Base-by-base conservation (phyloP, 1,284 basidiomycete genomes). In the Sphaerobolus stellatus region DNA sequence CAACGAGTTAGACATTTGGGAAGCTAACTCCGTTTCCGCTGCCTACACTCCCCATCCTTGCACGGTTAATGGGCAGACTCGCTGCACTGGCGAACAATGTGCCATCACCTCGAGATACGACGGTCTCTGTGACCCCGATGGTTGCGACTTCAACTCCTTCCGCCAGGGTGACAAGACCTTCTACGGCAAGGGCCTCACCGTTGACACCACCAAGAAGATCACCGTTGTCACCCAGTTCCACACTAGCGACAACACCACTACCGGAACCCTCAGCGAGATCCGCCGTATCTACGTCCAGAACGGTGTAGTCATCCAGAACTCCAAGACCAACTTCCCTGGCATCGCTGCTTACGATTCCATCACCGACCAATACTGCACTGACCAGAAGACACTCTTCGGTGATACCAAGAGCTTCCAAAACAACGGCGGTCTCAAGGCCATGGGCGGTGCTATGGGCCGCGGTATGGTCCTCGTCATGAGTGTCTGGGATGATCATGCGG, bases 171-270 rank as follows among this genome's bases (percentile, higher is more conserved):
- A 61, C 55, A 56, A 55, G 24, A 49, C 54, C 29, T 66, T 66
- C 60, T 63, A 60, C 49, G 62, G 62, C 14, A 38, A 54, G 7
- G 66, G 66, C 51, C 52, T 53, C 51, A 63, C 61, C 20, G 59
- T 68, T 54, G 60, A 68, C 62, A 68, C 65, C 25, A 60, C 25
- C 29, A 50, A 68, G 61, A 71, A 71, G 62, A 68, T 82, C 69
- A 81, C 80, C 48, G 76, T 81, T 61, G 77, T 81, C 56, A 82
- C 80, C 50, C 79, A 81, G 63, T 81, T 81, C 76, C 58, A 78
- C 56, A 79, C 78, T 61, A 61, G 63, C 67, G 69, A 74, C 67
- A 73, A 73, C 66, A 72, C 74, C 36, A 65, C 73, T 54, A 64
- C 70, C 28, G 79, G 80, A 54, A 66, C 66, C 25, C 76, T 80